Evolutionary conservation across 148 eudicot species (phyloP), one percentile per base, ranked within the genome.

Genomic region (Heliamphora exappendiculata): DNA sequence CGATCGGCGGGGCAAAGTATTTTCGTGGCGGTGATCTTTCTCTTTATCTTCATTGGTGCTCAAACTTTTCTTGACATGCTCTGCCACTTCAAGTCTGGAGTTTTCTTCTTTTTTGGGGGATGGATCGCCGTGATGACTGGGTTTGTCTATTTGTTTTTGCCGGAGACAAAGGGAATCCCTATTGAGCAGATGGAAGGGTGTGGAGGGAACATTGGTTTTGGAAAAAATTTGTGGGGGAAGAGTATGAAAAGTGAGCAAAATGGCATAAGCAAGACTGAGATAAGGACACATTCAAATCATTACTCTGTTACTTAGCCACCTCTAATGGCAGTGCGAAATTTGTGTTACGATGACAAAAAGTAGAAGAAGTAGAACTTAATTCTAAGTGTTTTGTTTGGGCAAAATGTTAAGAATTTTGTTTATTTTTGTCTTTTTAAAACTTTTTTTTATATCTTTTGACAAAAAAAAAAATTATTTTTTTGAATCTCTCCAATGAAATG

Each of bases 61-160:
- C 74, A 71, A 34, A 50, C 29, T 10, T 71, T 71, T 33, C 74
- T 50, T 7, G 42, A 44, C 26, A 50, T 71, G 74, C 24, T 71
- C 24, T 71, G 74, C 74, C 45, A 71, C 57, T 71, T 71, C 62
- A 71, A 51, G 44, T 31, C 44, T 7, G 28, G 74, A 7, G 51
- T 82, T 11, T 87, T 84, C 86, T 82, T 85, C 78, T 87, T 87
- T 45, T 87, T 84, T 0, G 83, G 71, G 3, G 86, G 86, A 8
- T 87, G 89, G 89, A 75, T 83, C 1, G 41, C 65, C 47, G 50
- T 85, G 36, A 87, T 87, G 89, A 84, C 87, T 0, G 76, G 6
- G 0, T 87, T 87, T 39, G 84, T 82, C 37, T 75, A 71, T 28
- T 12, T 71, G 59, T 50, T 71, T 11, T n/a, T 71, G 44, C 74